A percentile compares a stretch with the other conserved stretches of the same genome.
phyloP scores from a whole-genome alignment of 139 green algal genomes.

The Nannochloris sp. region DNA sequence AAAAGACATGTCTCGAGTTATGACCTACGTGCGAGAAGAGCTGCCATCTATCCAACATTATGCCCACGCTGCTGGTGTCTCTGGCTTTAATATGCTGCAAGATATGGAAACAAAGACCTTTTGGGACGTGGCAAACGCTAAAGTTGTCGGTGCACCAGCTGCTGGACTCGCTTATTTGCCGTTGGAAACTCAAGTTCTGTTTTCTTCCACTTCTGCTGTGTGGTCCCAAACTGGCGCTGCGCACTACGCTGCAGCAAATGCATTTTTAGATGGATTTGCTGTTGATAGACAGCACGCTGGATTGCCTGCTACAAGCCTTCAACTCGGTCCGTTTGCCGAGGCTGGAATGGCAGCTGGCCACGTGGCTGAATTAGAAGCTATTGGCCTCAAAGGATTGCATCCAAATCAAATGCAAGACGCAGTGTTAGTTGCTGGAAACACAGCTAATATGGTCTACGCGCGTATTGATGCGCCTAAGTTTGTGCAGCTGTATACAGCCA shows the following conservation, averaged over 20 bases:
- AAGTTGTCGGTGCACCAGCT: background rate
- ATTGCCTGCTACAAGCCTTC: constrained; percentile 5
- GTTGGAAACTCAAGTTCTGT: background rate
- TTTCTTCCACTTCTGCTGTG: constrained; percentile 32
- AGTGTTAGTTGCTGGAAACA: background rate
- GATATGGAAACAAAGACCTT: constrained; percentile 5
- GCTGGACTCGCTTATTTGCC: background rate
- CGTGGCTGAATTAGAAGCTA: constrained; percentile 1
- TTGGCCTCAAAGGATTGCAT: constrained; percentile 1
- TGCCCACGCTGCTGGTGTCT: constrained; percentile 26
- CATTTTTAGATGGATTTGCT: constrained; percentile 13
- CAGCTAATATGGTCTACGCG: background rate
- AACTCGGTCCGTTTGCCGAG: constrained; percentile 26
- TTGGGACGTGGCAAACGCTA: background rate
- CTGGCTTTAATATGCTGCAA: constrained; percentile 14
- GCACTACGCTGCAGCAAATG: constrained; percentile 34
- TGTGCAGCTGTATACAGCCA: constrained; percentile 9
- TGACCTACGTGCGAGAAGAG: background rate
- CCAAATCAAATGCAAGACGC: background rate
- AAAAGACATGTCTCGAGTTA: background rate
- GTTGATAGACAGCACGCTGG: background rate
- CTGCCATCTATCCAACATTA: constrained; percentile 21
- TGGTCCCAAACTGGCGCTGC: constrained; percentile 30
- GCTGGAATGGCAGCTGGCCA: constrained; percentile 21
- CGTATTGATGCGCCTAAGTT: constrained; percentile 11